Evolutionary conservation across 441 rosid genomes (phyloP), one percentile per base, ranked within the genome.

Genomic region (Brassica hybrid): DNA sequence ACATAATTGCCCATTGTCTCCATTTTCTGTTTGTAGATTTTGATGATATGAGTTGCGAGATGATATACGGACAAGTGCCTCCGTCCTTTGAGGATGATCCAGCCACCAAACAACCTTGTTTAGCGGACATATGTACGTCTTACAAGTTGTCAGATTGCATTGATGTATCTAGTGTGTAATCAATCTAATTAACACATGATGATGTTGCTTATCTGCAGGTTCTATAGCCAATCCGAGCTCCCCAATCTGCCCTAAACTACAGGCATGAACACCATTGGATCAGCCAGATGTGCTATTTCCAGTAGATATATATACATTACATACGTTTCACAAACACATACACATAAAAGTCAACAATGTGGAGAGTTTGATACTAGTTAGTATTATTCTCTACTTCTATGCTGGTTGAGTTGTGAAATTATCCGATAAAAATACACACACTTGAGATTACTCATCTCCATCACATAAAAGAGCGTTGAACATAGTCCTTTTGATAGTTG

Each of bases 31-130:
- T 54, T 54, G 34, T 38, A 93, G 99, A 93, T 85, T 93, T 90
- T 81, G 99, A 94, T 75, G 97, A 94, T 77, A 93, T 94, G 99
- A 93, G 98, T 73, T 94, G 96, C 13, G 97, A 94, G 76, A 94
- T 93, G 98, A 89, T 91, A 50, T 91, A 93, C 52, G 99, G 98
- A n/a, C 97, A 93, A 84, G 88, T 72, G 57, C 99, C 98, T 36
- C 96, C 96, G 0, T 62, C 88, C 3, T 86, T 93, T 65, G 93
- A 93, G 76, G 94, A 91, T 50, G 98, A 94, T 81, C 88, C 86
- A 21, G 94, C 77, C 62, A 76, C 81, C 5, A 81, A 73, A 48
- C 79, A 81, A 59, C 84, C 84, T 73, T 81, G 84, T 48, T 43
- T 81, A 58, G 65, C 78, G 34, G 76, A 77, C 65, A 77, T 77